Percentiles rank a stretch among this genome's conserved stretches.
These are phyloP conservation scores for Kingdonia uniflora DNA, from an alignment of 164 flowering plant genomes.

Conservation along the genomic window DNA sequence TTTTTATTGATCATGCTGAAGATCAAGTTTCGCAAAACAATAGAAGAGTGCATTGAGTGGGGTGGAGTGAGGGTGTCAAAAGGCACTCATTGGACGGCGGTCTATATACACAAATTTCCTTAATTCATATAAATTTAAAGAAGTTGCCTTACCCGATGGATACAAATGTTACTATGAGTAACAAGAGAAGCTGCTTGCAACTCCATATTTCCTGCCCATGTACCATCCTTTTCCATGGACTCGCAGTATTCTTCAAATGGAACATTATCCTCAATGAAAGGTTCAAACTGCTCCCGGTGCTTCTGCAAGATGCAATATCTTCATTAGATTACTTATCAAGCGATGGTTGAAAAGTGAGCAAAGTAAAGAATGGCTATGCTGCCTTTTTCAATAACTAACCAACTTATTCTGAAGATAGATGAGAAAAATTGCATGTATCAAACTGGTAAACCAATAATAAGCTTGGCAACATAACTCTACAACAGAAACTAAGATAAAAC, in stretches of 20 bases:
- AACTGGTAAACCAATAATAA: too few species aligned
- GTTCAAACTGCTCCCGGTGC: constrained; percentile 76
- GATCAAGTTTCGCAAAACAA: too few species aligned
- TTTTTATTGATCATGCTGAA: too few species aligned
- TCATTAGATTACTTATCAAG: constrained; percentile 6
- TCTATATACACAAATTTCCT: too few species aligned
- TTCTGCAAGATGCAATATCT: constrained; percentile 34
- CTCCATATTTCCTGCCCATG: constrained; percentile 98
- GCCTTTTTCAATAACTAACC: neutral
- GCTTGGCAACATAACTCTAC: too few species aligned
- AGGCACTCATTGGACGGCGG: too few species aligned
- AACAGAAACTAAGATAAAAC: too few species aligned
- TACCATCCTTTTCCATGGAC: constrained; percentile 77
- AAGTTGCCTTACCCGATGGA: constrained; percentile 52
- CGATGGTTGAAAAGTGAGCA: neutral
- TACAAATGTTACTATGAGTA: constrained; percentile 72
- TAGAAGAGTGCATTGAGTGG: too few species aligned
- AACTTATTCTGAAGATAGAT: neutral
- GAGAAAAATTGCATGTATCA: too few species aligned
- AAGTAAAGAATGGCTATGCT: neutral
- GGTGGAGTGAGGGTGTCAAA: too few species aligned
- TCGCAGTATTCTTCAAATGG: constrained; percentile 85
- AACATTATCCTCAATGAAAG: constrained; percentile 89
- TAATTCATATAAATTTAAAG: too few species aligned
- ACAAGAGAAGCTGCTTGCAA: constrained; percentile 93